Base-by-base conservation (phyloP, 2,329 filamentous ascomycete genomes). In the Akanthomyces uredinophilus region DNA sequence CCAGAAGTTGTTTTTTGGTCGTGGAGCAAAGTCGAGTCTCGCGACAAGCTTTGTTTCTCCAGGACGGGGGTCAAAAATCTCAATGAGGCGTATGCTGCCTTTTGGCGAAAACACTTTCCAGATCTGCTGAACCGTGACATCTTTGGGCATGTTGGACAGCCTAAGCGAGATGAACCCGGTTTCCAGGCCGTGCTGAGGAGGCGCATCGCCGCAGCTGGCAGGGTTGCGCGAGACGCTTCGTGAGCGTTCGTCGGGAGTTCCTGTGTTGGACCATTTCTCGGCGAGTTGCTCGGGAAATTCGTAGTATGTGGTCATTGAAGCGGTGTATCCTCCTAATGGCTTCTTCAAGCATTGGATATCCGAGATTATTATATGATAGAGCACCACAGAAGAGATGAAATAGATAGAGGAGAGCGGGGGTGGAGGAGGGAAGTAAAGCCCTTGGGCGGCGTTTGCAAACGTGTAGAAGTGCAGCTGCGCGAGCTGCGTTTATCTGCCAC, bases 1-100 rank as follows among this genome's bases (percentile, higher is more conserved):
- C 83, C 85, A 87, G 67, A 88, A 87, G 0, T 75, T 69, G 4
- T 66, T 66, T 10, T 67, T 51, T 0, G 86, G 85, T 0, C 84
- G 82, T 0, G 86, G 86, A 69, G 79, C 81, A 64, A 90, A 89
- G 2, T 75, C 77, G 39, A 90, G 72, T 69, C 29, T 74, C 63
- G 32, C 61, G 3, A 10, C 24, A 8, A n/a, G 81, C 74, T 35
- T 73, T 65, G 6, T 66, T 64, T 54, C 75, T 69, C 52, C 56
- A 7, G 35, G 32, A 11, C 50, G n/a, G 7, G n/a, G 24, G 2
- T 83, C 79, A 54, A 77, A 80, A 1, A 89, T 75, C 16, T 88
- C 83, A 41, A 90, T 83, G 41, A 74, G 81, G 3, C 72, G 72
- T 14, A 91, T 78, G 6, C 74, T 74, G 1, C 87, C 86, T 63